Conservation (phyloP, 345 rosid genomes). For the Citrus unshiu region DNA sequence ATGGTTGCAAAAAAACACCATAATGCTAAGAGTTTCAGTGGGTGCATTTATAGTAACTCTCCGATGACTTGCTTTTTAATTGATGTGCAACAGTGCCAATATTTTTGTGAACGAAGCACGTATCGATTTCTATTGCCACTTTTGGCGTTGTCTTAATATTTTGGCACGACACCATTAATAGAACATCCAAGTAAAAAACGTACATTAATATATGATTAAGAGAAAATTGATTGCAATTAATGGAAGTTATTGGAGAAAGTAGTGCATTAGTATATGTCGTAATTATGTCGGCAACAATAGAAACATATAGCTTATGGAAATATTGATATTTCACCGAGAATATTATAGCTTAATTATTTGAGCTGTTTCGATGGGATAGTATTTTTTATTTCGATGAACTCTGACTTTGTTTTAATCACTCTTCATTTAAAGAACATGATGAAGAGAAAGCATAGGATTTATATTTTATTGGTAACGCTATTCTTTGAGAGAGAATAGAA, state of each 20-base stretch:
- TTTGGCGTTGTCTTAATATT: neutral
- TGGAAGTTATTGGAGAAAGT: neutral
- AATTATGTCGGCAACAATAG: neutral
- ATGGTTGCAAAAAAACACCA: too few relatives aligned
- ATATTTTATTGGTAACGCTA: too few relatives aligned
- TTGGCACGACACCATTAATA: neutral
- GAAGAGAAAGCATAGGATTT: too few relatives aligned
- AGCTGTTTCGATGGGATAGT: neutral
- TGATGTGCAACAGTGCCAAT: neutral
- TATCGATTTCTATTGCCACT: neutral
- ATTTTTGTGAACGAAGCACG: too few relatives aligned
- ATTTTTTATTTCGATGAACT: too few relatives aligned
- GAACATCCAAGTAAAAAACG: neutral
- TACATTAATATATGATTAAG: neutral
- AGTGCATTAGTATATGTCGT: neutral
- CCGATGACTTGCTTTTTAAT: too few relatives aligned
- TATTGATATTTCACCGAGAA: neutral
- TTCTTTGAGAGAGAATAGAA: too few relatives aligned
- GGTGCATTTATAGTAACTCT: too few relatives aligned
- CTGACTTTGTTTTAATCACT: too few relatives aligned
- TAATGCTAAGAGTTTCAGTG: too few relatives aligned
- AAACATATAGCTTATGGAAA: neutral
- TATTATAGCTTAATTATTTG: neutral
- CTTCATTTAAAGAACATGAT: too few relatives aligned
- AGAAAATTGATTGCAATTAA: neutral